Evolutionary conservation across 352 stramenopile genomes (phyloP).

Genomic region (Pythium periplocum): DNA sequence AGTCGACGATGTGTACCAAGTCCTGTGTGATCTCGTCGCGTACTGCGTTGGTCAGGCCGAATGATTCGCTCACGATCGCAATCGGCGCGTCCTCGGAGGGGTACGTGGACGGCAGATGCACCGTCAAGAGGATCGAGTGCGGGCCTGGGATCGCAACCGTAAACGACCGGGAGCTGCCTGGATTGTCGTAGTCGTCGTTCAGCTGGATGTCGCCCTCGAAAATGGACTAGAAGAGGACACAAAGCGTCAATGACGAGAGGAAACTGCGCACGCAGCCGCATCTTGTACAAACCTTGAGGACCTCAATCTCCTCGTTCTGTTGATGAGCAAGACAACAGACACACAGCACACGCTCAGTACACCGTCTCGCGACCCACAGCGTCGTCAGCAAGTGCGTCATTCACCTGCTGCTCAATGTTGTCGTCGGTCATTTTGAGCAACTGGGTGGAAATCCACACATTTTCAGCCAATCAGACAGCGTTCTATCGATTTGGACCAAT

Average conservation of each 20-base stretch:
- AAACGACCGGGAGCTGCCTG: constrained; percentile 39
- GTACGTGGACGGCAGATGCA: constrained; percentile 71
- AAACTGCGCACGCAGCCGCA: not conserved
- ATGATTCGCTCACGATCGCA: constrained; percentile 77
- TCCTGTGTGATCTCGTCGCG: constrained; percentile 37
- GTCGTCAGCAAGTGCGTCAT: not conserved
- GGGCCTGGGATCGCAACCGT: constrained; percentile 51
- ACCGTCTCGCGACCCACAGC: not conserved
- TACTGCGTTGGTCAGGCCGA: constrained; percentile 67
- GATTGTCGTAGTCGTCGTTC: constrained; percentile 40
- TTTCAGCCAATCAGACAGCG: constrained; percentile 26
- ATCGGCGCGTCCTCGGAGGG: constrained; percentile 62
- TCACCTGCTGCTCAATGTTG: constrained; percentile 55
- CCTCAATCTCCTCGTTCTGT: constrained; percentile 73
- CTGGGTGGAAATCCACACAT: constrained; percentile 5
- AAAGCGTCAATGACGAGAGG: not conserved
- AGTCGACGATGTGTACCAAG: not conserved
- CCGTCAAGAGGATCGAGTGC: constrained; percentile 59
- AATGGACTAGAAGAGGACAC: constrained; percentile 41
- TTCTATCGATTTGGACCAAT: constrained; percentile 1
- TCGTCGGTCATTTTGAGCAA: constrained; percentile 14
- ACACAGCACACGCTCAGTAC: not conserved
- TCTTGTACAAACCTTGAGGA: constrained; percentile 45
- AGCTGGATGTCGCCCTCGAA: constrained; percentile 66
- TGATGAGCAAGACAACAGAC: not conserved